A percentile compares a stretch with the other conserved stretches of the same genome.
phyloP scores from a whole-genome alignment of 805 yeast genomes.

The Zygoascus biomembranicola region DNA sequence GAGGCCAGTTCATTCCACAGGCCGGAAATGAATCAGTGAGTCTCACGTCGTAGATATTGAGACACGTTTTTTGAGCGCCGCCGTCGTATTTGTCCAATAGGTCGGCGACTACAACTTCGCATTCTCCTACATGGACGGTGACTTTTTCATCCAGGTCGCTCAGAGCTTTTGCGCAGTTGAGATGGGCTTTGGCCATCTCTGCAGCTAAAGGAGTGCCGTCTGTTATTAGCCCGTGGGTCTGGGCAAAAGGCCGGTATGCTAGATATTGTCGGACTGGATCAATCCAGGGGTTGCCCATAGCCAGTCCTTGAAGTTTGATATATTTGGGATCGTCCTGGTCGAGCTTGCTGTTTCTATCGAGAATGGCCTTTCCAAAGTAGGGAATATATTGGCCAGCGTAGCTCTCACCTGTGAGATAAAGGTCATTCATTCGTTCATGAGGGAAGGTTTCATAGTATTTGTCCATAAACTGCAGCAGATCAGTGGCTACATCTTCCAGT shows the following conservation, averaged over 20 bases:
- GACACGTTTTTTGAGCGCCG: conserved; percentile 40
- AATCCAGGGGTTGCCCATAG: conserved; percentile 93
- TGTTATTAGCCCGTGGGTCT: conserved; percentile 48
- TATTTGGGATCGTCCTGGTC: neutral
- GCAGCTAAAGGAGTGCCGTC: conserved; percentile 17
- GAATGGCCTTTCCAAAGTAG: conserved; percentile 60
- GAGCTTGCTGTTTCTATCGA: conserved; percentile 36
- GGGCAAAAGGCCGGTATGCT: conserved; percentile 65
- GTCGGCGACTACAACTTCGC: conserved; percentile 36
- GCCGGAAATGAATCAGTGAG: conserved; percentile 66
- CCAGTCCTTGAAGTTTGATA: conserved; percentile 50
- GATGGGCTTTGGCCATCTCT: conserved; percentile 16
- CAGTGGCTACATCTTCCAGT: conserved; percentile 43
- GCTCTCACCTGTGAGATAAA: conserved; percentile 87
- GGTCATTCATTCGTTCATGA: conserved; percentile 51
- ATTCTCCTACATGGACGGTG: conserved; percentile 21
- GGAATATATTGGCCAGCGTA: conserved; percentile 98
- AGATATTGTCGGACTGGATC: conserved; percentile 81
- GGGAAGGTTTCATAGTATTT: conserved; percentile 68
- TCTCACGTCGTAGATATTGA: conserved; percentile 77
- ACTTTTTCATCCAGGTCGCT: conserved; percentile 15
- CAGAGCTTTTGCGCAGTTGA: conserved; percentile 22
- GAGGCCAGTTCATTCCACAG: conserved; percentile 94
- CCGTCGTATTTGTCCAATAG: conserved; percentile 21
- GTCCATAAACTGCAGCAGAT: conserved; percentile 57